Evolutionary conservation across 2,329 filamentous ascomycete species (phyloP).

Genomic region (Nemania bipapillata): DNA sequence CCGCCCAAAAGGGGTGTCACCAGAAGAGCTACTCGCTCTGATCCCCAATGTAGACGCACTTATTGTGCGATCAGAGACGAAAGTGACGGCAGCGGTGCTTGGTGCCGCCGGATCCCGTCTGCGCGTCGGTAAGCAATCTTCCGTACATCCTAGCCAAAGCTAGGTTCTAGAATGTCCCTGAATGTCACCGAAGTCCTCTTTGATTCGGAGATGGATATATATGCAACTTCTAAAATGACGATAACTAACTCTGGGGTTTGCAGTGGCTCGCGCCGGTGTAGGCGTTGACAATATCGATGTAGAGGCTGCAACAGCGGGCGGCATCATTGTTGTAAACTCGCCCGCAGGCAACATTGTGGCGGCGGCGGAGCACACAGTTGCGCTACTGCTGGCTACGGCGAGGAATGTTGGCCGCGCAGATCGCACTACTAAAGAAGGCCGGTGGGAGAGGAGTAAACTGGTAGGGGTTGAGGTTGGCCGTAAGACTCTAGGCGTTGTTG

Average conservation of each 20-base stretch:
- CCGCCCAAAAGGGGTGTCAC: conserved; percentile 66
- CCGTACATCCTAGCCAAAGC: not conserved
- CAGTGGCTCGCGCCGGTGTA: conserved; percentile 80
- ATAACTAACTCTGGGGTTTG: not conserved
- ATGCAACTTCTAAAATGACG: not conserved
- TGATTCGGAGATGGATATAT: not conserved
- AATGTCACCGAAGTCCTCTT: too few species aligned
- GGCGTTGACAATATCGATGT: conserved; percentile 87
- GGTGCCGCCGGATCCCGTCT: conserved; percentile 70
- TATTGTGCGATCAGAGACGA: conserved; percentile 83
- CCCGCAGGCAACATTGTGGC: conserved; percentile 83
- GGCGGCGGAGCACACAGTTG: conserved; percentile 81
- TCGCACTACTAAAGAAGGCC: conserved; percentile 73
- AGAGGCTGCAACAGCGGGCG: conserved; percentile 74
- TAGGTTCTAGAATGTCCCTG: not conserved
- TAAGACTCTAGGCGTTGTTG: conserved; percentile 80
- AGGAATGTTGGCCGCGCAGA: conserved; percentile 78
- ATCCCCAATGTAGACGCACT: conserved; percentile 79
- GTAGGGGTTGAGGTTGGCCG: conserved; percentile 82
- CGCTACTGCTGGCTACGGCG: conserved; percentile 77
- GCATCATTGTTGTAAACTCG: conserved; percentile 83
- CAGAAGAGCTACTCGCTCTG: conserved; percentile 71
- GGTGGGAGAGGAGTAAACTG: conserved; percentile 79
- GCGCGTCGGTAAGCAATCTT: conserved; percentile 61
- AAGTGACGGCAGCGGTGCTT: conserved; percentile 76